A percentile compares a stretch with the other conserved stretches of the same genome.
phyloP scores from a whole-genome alignment of 2,329 filamentous ascomycete genomes.

The Gaeumannomyces tritici region DNA sequence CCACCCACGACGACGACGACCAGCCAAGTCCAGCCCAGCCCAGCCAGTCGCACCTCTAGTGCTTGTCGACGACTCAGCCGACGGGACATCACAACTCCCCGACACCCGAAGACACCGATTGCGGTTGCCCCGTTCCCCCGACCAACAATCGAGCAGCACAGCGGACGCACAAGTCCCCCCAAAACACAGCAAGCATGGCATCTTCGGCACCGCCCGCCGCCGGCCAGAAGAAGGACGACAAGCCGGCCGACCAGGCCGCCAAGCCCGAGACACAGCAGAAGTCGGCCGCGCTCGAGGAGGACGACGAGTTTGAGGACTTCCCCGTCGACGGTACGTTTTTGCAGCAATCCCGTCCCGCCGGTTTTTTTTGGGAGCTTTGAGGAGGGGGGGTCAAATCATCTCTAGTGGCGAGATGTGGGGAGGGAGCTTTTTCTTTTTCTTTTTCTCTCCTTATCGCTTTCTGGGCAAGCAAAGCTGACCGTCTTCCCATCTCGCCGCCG shows the following conservation, averaged over 20 bases:
- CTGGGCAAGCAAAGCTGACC: not conserved
- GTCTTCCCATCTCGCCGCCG: not conserved
- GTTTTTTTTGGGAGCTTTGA: too few species aligned
- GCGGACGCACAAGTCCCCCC: constrained; percentile 4
- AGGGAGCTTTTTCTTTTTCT: too few species aligned
- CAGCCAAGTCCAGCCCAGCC: too few species aligned
- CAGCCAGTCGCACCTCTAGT: not conserved
- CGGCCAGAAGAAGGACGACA: constrained; percentile 22
- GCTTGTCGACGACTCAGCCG: not conserved
- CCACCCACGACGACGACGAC: too few species aligned
- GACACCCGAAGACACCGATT: not conserved
- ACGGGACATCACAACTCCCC: too few species aligned
- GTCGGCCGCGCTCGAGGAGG: constrained; percentile 71
- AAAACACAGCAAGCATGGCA: constrained; percentile 18
- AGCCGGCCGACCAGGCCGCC: constrained; percentile 38
- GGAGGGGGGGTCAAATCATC: too few species aligned
- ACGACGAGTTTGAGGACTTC: constrained; percentile 99
- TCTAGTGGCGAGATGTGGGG: too few species aligned
- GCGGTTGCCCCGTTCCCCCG: too few species aligned
- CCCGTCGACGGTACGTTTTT: constrained; percentile 77
- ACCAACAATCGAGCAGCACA: not conserved
- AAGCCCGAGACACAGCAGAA: constrained; percentile 35
- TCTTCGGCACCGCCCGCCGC: constrained; percentile 15
- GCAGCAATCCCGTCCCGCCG: too few species aligned
- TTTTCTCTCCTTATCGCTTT: not conserved